Percentiles rank a stretch among this genome's conserved stretches.
Evolutionary conservation across 345 rosid species (phyloP).

Genomic region (Durio zibethinus): DNA sequence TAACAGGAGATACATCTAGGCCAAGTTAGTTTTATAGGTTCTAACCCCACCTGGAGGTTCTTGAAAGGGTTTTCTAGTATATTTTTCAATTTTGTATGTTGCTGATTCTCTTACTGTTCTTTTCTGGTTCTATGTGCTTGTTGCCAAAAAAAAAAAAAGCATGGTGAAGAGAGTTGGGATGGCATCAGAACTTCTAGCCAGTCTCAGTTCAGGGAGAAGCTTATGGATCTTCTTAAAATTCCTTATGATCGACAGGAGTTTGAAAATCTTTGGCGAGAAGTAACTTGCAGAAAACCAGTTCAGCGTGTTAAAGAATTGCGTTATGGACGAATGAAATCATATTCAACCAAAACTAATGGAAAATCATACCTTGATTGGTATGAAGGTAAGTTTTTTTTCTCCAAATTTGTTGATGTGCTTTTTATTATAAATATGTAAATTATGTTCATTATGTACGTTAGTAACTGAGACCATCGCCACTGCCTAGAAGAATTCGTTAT

Average conservation of each 20-base stretch:
- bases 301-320: constrained; percentile 31
- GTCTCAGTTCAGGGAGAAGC: constrained; percentile 47
- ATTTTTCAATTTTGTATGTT: neutral
- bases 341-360: constrained; percentile 3
- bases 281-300: constrained; percentile 22
- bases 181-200: neutral
- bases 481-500: neutral
- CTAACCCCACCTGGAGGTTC: constrained; percentile 4
- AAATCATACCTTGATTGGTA: constrained; percentile 52
- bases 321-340: constrained; percentile 29
- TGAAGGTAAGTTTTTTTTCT: constrained; percentile 31
- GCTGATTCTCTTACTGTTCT: constrained; percentile 20
- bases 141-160: constrained; percentile 28
- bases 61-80: no score
- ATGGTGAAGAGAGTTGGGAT: constrained; percentile 23
- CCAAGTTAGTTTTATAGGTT: neutral
- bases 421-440: neutral
- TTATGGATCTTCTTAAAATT: constrained; percentile 37
- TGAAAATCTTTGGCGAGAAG: constrained; percentile 25
- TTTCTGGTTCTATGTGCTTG: constrained; percentile 13
- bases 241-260: constrained; percentile 47
- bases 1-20: no score
- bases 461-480: neutral
- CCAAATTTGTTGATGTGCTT: neutral
- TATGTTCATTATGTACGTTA: neutral